Base-by-base conservation (phyloP, 371 early-diverging fungal genomes). In the Mortierella sp. region DNA sequence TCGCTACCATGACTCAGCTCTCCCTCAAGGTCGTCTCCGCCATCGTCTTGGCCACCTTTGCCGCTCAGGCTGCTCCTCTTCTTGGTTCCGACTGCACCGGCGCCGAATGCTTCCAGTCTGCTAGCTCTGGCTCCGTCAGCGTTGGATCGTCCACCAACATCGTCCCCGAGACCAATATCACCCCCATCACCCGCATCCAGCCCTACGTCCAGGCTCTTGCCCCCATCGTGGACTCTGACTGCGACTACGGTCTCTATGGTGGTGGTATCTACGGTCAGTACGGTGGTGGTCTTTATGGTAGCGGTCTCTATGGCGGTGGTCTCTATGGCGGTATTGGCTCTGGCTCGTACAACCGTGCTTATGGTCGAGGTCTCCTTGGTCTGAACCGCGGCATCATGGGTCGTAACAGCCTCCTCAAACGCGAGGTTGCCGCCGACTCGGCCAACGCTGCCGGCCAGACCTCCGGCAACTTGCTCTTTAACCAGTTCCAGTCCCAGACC, bases 161-260 rank as follows among this genome's bases (percentile, higher is more conserved):
- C 57, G n/a, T 64, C 11, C 86, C 86, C 26, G 64, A 79, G 21
- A 85, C 86, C 31, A 51, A 81, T 9, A 79, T 85, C 59, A 85
- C 81, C 5, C 86, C 86, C 13, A 81, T 85, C 55, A 85, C 86
- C 61, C 79, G 82, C n/a, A 79, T 79, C 61, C 86, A 85, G 70
- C 86, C 86, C 10, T 57, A 67, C 21, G 77, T 85, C 48, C 73
- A 79, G 69, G 37, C 81, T 0, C 69, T 40, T 31, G 82, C 86
- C 9, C 82, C 86, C 13, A 59, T 85, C 5, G 81, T 85, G 31
- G 40, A 71, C 19, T 81, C 81, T 14, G 79, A 85, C 5, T 85
- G 81, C 51, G 64, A 70, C 14, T 37, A 69, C 19, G 64, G 43
- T 51, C 71, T 28, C 46, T 37, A 28, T 28, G 64, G 71, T 5